These are phyloP conservation scores for Lentinula sp. DNA, from an alignment of 768 basidiomycete species.

Conservation along the genomic window DNA sequence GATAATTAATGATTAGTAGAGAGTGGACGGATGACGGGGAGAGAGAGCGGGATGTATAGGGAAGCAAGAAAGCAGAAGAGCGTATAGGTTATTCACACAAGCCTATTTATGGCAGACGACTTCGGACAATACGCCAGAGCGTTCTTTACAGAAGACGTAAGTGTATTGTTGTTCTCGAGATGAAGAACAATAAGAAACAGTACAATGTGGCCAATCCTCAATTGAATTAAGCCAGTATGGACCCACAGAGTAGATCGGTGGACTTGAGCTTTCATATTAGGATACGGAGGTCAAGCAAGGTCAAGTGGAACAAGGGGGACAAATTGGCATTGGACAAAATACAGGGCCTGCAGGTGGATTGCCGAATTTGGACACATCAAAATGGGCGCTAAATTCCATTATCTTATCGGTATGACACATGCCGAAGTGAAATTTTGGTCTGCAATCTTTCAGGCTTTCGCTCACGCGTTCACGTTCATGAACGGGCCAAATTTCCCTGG, in stretches of 20 bases:
- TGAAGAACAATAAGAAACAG: not conserved
- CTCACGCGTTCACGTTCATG: constrained; percentile 1
- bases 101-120: not conserved
- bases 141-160: not conserved
- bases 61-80: not conserved
- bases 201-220: not conserved
- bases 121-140: not conserved
- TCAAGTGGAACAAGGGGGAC: too few species aligned
- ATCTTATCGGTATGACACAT: not conserved
- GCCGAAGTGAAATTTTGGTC: not conserved
- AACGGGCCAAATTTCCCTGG: constrained; percentile 26
- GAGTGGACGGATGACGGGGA: too few species aligned
- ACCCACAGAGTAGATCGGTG: not conserved
- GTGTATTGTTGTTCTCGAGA: not conserved
- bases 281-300: too few species aligned
- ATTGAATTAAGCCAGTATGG: not conserved
- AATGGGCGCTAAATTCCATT: not conserved
- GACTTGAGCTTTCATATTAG: not conserved
- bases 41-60: not conserved
- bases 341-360: not conserved
- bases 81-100: not conserved
- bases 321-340: too few species aligned
- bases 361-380: not conserved
- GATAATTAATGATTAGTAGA: not conserved
- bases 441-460: not conserved